Base-by-base conservation (phyloP, 306 rosid genomes). In the Quercus engelmannii region DNA sequence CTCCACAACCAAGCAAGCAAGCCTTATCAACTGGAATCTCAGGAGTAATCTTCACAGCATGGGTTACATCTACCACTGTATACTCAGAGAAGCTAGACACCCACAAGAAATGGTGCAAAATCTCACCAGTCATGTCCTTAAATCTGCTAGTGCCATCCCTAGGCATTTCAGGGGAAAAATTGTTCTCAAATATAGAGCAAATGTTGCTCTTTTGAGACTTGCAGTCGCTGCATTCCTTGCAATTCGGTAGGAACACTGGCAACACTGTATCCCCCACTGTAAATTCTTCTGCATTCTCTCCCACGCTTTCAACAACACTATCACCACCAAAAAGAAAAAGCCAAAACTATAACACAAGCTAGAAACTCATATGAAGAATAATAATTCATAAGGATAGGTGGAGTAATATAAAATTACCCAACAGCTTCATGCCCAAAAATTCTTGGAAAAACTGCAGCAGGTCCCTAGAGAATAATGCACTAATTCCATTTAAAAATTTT, bases 401-500 rank as follows among this genome's bases (percentile, higher is more conserved):
- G 25, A 4, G 33, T 59, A 14, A 5, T 41, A 41, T 41, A 41
- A 41, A 3, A 65, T 68, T 84, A 91, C 93, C 93, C 96, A 41
- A 81, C 93, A 19, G 96, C 96, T 86, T 89, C 96, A 75, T 91
- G 96, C 46, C 93, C 93, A 2, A 79, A 69, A 70, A 83, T 81
- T 57, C 75, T 77, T 55, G 86, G 89, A 41, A 79, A 81, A 31
- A 18, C 10, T 25, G 82, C 79, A 18, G 1, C 0, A 0, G 84
- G 81, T 3, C 6, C 80, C 91, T 88, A 75, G 3, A 21, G 18
- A 49, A 25, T 4, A 43, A 17, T 2, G 51, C 64, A 14, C 5
- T 54, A 13, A 59, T 55, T 74, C 10, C 6, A 2, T 21, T n/a
- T 8, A 12, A 63, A 63, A 46, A 19, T 41, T 43, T 2, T 7